Conservation (phyloP, 768 basidiomycete genomes). For the Ramaria rubella region DNA sequence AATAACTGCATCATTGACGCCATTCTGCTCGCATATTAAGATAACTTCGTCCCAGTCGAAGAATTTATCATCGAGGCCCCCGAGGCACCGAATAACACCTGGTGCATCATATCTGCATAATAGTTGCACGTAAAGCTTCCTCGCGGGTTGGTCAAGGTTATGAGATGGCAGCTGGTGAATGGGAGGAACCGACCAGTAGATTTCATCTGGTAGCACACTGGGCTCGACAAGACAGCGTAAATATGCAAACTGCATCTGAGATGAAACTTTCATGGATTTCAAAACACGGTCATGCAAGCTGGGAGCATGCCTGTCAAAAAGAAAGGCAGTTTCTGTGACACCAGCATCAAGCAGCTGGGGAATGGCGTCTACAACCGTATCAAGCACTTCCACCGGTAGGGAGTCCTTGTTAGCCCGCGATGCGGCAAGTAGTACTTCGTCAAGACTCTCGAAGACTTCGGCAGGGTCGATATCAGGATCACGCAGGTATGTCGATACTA, state of each 20-base stretch:
- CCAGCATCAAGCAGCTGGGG: conserved; percentile 56
- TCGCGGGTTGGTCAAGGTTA: conserved; percentile 44
- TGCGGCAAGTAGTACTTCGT: conserved; percentile 51
- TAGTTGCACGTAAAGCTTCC: conserved; percentile 60
- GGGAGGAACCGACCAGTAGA: conserved; percentile 10
- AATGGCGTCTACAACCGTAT: conserved; percentile 51
- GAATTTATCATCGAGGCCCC: conserved; percentile 42
- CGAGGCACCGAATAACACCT: conserved; percentile 55
- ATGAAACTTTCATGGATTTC: conserved; percentile 37
- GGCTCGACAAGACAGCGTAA: conserved; percentile 67
- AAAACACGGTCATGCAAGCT: conserved; percentile 60
- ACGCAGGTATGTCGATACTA: conserved; percentile 67
- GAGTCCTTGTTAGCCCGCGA: conserved; percentile 39
- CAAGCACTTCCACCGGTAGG: conserved; percentile 50
- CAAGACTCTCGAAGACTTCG: conserved; percentile 60
- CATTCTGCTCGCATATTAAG: conserved; percentile 57
- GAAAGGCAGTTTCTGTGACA: conserved; percentile 58
- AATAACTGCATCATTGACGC: conserved; percentile 68
- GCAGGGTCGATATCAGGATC: conserved; percentile 57
- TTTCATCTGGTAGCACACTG: conserved; percentile 33
- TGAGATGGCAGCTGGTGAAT: conserved; percentile 27
- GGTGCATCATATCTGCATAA: conserved; percentile 67
- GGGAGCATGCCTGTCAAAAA: conserved; percentile 68
- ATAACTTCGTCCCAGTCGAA: conserved; percentile 54
- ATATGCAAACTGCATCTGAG: conserved; percentile 64